Conservation (phyloP, 2,329 filamentous ascomycete species). For the Thielaviopsis populi region DNA sequence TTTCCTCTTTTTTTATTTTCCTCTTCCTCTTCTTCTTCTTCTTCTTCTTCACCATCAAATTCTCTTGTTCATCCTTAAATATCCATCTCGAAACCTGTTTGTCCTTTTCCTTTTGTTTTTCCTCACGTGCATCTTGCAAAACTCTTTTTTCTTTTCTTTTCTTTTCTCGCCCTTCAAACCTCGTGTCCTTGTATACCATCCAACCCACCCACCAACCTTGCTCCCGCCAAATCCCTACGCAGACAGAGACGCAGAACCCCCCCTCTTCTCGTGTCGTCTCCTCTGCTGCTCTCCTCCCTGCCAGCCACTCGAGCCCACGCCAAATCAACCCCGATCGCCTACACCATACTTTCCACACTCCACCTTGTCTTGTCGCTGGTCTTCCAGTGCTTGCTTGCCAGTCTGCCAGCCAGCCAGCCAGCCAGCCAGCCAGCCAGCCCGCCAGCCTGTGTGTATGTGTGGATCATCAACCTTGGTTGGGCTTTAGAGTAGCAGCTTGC, state of each 20-base stretch:
- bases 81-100: background rate
- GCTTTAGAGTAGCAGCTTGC: background rate
- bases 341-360: background rate
- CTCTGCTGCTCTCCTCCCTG: conserved; percentile 2
- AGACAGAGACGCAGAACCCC: background rate
- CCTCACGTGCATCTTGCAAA: background rate
- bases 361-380: background rate
- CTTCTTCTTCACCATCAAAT: background rate
- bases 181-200: background rate
- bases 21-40: background rate
- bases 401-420: too few species aligned
- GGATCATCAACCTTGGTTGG: conserved; percentile 2
- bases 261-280: too few species aligned
- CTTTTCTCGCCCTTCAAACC: background rate
- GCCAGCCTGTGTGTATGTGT: background rate
- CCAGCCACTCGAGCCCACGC: background rate
- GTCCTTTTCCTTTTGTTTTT: background rate
- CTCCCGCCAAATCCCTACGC: background rate
- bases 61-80: conserved; percentile 3
- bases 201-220: background rate
- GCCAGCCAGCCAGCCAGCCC: too few species aligned
- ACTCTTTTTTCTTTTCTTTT: background rate
- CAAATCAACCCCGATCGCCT: background rate
- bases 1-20: background rate
- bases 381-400: background rate